phyloP scores from a whole-genome alignment of 495 filamentous ascomycete species.

The Aspergillus sclerotiicarbonarius region DNA sequence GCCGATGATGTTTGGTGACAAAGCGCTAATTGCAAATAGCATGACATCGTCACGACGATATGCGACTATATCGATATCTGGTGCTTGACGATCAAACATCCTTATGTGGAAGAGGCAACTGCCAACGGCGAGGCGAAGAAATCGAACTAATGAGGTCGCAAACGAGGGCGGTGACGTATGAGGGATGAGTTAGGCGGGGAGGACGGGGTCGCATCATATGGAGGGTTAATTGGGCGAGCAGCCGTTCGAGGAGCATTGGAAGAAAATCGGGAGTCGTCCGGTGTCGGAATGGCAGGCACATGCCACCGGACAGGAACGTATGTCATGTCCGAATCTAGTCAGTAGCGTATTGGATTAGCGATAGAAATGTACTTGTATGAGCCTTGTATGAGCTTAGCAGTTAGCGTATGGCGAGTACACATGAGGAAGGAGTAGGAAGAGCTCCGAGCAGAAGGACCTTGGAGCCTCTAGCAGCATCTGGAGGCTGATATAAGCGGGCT shows the following conservation, averaged over 20 bases:
- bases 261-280: neutral
- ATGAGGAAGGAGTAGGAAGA: neutral
- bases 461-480: neutral
- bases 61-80: slow-evolving; percentile 98
- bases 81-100: slow-evolving; percentile 92
- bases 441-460: neutral
- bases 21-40: slow-evolving; percentile 31
- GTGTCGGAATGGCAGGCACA: slow-evolving; percentile 6
- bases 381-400: no score
- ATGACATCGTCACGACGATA: slow-evolving; percentile 93
- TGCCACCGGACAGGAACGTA: neutral
- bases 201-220: neutral
- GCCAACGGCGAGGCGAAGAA: slow-evolving; percentile 35
- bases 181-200: slow-evolving; percentile 15
- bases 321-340: slow-evolving; percentile 9
- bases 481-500: slow-evolving; percentile 3
- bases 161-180: neutral
- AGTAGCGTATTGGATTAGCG: slow-evolving; percentile 16
- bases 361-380: slow-evolving; percentile 14
- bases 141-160: slow-evolving; percentile 20
- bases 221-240: neutral
- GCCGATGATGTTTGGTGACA: neutral
- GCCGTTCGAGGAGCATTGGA: neutral
- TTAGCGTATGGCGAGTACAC: neutral
- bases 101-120: slow-evolving; percentile 31